Conservation (phyloP, 345 rosid species). For the Gossypium thurberi region DNA sequence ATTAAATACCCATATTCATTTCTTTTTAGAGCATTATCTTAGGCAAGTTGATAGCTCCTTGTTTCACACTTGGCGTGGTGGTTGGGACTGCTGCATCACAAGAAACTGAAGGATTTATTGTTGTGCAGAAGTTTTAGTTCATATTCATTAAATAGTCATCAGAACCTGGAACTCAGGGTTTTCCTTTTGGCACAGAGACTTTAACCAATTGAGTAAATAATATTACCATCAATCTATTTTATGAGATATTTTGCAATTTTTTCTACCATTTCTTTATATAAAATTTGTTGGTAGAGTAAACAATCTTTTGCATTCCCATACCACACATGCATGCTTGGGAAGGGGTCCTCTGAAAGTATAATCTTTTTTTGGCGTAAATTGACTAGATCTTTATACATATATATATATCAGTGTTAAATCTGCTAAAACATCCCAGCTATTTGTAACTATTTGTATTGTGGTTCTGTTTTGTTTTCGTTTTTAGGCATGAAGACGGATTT, state of each 20-base stretch:
- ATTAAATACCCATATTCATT: neutral
- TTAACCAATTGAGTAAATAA: neutral
- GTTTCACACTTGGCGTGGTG: neutral
- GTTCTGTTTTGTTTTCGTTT: neutral
- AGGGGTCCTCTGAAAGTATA: neutral
- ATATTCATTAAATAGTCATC: neutral
- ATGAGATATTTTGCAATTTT: neutral
- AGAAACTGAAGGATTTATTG: neutral
- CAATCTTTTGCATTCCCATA: neutral
- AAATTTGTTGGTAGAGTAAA: neutral
- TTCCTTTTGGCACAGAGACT: neutral
- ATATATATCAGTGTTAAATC: neutral
- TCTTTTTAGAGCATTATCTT: neutral
- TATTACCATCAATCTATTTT: neutral
- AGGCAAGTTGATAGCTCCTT: neutral
- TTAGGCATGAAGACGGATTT: slow-evolving; percentile 1
- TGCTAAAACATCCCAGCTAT: neutral
- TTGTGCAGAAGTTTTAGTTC: neutral
- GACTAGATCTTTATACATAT: neutral
- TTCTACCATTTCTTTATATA: neutral
- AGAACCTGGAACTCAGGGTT: neutral
- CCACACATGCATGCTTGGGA: neutral
- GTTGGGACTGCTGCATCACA: neutral
- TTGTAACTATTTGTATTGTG: neutral
- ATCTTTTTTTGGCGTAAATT: neutral